A percentile compares a stretch with the other conserved stretches of the same genome.
These are phyloP conservation scores for Arctium lappa DNA, from an alignment of 129 eudicot genomes.

Conservation along the genomic window DNA sequence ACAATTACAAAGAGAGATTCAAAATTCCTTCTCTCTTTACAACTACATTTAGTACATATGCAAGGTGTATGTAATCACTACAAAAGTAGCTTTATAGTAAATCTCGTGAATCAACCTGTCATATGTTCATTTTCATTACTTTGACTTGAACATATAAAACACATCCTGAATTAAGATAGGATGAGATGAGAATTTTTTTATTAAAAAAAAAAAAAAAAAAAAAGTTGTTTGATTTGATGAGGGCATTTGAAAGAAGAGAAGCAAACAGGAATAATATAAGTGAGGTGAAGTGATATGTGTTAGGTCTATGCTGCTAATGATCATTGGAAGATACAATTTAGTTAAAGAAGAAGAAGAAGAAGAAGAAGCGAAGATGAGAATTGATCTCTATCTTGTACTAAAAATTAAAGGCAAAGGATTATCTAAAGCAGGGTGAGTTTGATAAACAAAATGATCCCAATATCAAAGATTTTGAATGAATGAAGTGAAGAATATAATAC, in stretches of 20 bases:
- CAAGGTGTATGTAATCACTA: background rate
- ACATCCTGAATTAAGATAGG: background rate
- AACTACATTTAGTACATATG: no score
- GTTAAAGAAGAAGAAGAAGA: background rate
- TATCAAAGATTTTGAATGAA: background rate
- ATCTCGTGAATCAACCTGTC: background rate
- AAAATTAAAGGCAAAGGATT: background rate
- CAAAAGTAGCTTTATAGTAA: background rate
- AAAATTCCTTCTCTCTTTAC: no score
- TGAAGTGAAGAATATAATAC: slow-evolving; percentile 24
- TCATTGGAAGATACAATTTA: background rate
- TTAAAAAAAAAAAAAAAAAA: background rate
- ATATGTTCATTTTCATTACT: background rate
- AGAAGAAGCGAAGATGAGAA: background rate
- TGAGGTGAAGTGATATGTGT: background rate
- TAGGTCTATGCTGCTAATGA: background rate
- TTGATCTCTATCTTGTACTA: background rate
- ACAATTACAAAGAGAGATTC: slow-evolving; percentile 15
- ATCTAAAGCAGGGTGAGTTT: no score
- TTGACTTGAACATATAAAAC: background rate
- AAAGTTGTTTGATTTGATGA: background rate
- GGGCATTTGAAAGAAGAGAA: background rate
- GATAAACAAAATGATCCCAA: no score
- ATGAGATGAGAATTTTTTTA: background rate
- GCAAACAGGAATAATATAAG: background rate